phyloP scores from a whole-genome alignment of 1,284 basidiomycete genomes.

The Exobasidium rhododendri region DNA sequence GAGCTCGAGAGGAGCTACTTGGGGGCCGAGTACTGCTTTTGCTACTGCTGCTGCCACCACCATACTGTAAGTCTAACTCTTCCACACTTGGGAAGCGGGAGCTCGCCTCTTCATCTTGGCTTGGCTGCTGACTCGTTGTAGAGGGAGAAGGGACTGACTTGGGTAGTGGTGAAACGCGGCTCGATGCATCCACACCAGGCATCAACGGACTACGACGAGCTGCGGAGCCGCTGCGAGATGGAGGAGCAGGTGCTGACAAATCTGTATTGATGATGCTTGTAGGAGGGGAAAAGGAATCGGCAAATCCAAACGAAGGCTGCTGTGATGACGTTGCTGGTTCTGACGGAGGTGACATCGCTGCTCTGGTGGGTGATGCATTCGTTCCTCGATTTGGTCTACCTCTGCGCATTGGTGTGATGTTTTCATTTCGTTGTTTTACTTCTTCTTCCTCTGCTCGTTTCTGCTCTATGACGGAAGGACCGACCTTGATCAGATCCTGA shows the following conservation, averaged over 20 bases:
- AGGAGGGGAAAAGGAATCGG: constrained; percentile 15
- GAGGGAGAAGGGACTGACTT: constrained; percentile 19
- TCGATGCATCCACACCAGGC: constrained; percentile 27
- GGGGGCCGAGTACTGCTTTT: constrained; percentile 12
- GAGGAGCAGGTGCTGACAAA: not conserved
- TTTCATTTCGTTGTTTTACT: constrained; percentile 33
- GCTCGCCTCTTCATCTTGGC: constrained; percentile 15
- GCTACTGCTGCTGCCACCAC: constrained; percentile 10
- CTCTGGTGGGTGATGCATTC: constrained; percentile 6
- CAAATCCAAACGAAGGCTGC: constrained; percentile 10
- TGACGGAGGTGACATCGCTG: not conserved
- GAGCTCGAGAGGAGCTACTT: not conserved
- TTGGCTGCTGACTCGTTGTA: constrained; percentile 10
- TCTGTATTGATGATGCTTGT: not conserved
- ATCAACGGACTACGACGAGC: constrained; percentile 35
- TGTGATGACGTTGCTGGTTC: not conserved
- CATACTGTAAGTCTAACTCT: constrained; percentile 27
- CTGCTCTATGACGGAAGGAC: constrained; percentile 26
- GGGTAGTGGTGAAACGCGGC: constrained; percentile 7
- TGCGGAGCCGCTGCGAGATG: constrained; percentile 19
- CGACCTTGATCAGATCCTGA: constrained; percentile 30
- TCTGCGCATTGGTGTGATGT: constrained; percentile 56
- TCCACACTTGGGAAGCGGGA: constrained; percentile 39
- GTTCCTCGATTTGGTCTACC: constrained; percentile 42
- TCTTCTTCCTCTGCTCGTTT: constrained; percentile 31